Evolutionary conservation across 306 rosid genomes (phyloP), one percentile per base, ranked within the genome.

Genomic region (Dicorynia guianensis): DNA sequence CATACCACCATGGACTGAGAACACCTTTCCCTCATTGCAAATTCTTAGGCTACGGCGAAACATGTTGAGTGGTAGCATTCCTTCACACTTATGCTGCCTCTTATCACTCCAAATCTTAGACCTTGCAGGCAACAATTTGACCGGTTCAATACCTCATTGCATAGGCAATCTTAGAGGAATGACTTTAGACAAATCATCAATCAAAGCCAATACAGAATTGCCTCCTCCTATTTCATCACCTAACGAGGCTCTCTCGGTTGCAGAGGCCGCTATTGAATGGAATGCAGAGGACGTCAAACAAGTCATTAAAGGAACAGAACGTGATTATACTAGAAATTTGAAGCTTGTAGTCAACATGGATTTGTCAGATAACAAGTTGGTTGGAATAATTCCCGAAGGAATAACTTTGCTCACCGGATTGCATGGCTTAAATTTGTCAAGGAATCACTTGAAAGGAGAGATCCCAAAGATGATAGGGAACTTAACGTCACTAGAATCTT

Each of bases 1-100:
- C 6, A 48, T 78, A 46, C 86, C 89, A n/a, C 8, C 53, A 13
- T 72, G 78, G 81, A 72, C 69, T 2, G 50, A 61, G 2, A 4
- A 11, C n/a, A 14, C 47, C 15, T 6, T 38, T 5, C 47, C 57
- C 4, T 0, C 11, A 2, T 38, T 84, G 34, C 44, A 39, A 40
- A 12, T 35, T 25, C 70, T 84, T 5, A 67, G 42, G 6, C 5
- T 81, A 6, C 33, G 15, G 2, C 43, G 46, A 9, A 85, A 81
- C 19, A 44, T 34, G 49, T 53, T 78, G 5, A 30, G 1, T 15
- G 76, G 74, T 2, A 36, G 35, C 13, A 50, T 85, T 44, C 88
- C 83, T 40, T 4, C 67, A 34, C 17, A 11, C 1, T 1, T 67
- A 2, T 76, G 74, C 39, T 50, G 35, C 11, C 18, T 67, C 15